Evolutionary conservation across 495 filamentous ascomycete species (phyloP), one percentile per base, ranked within the genome.

Genomic region (Penicillium odoratum): DNA sequence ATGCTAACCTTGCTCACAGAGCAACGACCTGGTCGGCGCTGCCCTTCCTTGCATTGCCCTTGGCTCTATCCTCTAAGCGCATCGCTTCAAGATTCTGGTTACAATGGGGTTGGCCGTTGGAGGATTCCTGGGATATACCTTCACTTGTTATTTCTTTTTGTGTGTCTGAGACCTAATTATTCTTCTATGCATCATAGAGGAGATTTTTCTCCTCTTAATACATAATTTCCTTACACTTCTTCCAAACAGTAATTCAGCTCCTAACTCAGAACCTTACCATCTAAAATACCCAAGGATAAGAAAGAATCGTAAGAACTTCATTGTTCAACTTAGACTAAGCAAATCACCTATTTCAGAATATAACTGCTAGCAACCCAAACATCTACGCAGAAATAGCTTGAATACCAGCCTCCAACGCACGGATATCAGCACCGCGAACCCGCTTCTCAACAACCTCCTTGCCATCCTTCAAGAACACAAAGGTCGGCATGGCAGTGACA

Each of bases 401-500:
- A 10, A 67, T 64, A 42, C 80, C 77, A 8, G 71, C 67, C 61
- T 81, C 73, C 34, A 93, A 61, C 18, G 80, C 81, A 56, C 71
- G 70, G 3, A 85, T 80, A 68, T 90, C 91, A 43, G 91, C 92
- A 48, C 92, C 92, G 18, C 91, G 78, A 53, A 96, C 75, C 69
- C 90, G 88, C 31, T 62, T 58, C 29, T 43, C 48, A 31, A 28
- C 36, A n/a, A 65, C 36, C 84, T 78, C 56, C 63, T 86, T 74
- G 44, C 88, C 90, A 64, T 87, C 72, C 79, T 88, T 90, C 81
- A 93, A 92, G 53, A 92, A 65, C 11, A 85, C 52, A 73, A 97
- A 95, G 15, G 92, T 95, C 34, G 92, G 92, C 92, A 97, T 96
- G 61, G 92, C 91, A 62, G 88, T 86, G 69, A 97, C 83, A 56